Percentiles rank a stretch among this genome's conserved stretches.
phyloP scores from a whole-genome alignment of 202 grass and related monocot genomes.

The Schoenoplectus triqueter region DNA sequence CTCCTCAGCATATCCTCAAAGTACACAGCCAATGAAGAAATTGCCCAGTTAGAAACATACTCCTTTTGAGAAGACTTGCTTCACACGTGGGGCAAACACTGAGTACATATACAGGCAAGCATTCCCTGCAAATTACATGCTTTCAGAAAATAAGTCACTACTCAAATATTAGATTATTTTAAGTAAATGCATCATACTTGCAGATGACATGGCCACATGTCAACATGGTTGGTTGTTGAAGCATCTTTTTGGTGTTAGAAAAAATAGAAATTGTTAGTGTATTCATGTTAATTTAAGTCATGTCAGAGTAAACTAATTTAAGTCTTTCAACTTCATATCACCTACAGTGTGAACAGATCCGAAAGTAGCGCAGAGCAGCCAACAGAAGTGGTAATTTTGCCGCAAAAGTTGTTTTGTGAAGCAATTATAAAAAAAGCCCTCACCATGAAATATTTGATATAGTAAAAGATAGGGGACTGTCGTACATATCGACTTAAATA shows the following conservation, averaged over 20 bases:
- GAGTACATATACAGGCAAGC: neutral
- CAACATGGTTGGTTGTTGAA: slow-evolving; percentile 29
- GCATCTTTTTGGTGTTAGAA: slow-evolving; percentile 4
- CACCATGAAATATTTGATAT: neutral
- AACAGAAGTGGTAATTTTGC: neutral
- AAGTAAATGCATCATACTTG: slow-evolving; percentile 23
- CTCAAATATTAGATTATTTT: neutral
- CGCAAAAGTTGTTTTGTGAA: neutral
- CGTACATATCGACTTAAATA: too few relatives aligned
- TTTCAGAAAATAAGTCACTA: neutral
- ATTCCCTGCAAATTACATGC: slow-evolving; percentile 20
- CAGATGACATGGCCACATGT: slow-evolving; percentile 28
- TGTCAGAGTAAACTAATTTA: neutral
- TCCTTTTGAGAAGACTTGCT: slow-evolving; percentile 14
- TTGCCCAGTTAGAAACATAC: slow-evolving; percentile 22
- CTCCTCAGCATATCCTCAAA: slow-evolving; percentile 26
- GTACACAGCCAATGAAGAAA: neutral
- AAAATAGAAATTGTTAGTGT: neutral
- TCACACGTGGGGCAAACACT: slow-evolving; percentile 14
- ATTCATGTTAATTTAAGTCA: neutral
- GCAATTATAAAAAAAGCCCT: neutral
- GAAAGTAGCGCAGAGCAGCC: neutral
- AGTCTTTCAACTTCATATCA: neutral
- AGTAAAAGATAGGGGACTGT: neutral
- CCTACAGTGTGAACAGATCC: neutral